Percentiles rank a stretch among this genome's conserved stretches.
phyloP scores from a whole-genome alignment of 2,329 filamentous ascomycete genomes.

The Cryphonectria japonica region DNA sequence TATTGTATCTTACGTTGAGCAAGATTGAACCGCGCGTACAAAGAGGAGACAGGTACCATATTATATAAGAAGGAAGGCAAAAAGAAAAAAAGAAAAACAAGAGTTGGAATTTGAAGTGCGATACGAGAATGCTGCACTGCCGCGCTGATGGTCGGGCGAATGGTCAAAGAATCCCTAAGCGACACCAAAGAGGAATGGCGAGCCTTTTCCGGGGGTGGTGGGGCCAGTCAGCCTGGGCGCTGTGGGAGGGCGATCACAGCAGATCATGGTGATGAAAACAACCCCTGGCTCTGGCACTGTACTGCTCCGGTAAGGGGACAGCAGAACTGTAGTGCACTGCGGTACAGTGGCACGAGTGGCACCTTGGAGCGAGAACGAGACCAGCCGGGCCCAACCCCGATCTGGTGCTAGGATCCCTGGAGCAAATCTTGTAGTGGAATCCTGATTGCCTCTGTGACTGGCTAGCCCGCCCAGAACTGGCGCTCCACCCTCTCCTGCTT shows the following conservation, averaged over 20 bases:
- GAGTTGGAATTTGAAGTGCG: background rate
- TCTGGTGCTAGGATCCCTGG: constrained; percentile 1
- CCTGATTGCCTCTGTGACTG: constrained; percentile 4
- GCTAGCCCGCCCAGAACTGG: background rate
- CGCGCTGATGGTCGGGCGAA: background rate
- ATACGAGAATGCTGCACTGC: constrained; percentile 7
- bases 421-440: constrained; percentile 3
- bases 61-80: background rate
- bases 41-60: background rate
- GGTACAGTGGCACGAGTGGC: background rate
- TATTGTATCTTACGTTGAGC: background rate
- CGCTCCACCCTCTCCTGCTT: constrained; percentile 5
- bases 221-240: background rate
- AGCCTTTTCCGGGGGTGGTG: background rate
- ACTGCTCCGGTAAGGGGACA: background rate
- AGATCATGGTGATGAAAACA: background rate
- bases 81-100: background rate
- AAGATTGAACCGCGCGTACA: background rate
- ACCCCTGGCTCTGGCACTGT: background rate
- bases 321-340: background rate
- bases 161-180: background rate
- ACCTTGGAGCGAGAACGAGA: background rate
- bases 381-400: background rate
- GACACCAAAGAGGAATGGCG: background rate
- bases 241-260: background rate